Conservation (phyloP, 208 protist species). For the Trypanosoma lewisi region DNA sequence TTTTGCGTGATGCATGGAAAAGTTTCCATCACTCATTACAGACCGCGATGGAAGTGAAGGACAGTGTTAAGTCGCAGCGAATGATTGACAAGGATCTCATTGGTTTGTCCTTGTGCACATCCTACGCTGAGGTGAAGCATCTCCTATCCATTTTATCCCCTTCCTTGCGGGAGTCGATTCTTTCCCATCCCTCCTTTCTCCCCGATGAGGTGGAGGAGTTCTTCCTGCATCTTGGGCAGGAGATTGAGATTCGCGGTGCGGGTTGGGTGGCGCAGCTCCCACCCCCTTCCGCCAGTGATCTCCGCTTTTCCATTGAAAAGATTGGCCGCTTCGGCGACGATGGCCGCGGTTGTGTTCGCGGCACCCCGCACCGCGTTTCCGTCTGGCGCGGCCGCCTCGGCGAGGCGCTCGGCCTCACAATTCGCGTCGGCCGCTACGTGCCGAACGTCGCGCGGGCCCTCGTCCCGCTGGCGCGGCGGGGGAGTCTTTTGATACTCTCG, state of each 20-base stretch:
- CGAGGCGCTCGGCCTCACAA: constrained; percentile 80
- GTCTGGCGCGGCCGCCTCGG: constrained; percentile 68
- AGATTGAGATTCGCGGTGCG: constrained; percentile 69
- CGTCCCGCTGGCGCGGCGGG: constrained; percentile 41
- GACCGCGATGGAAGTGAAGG: constrained; percentile 14
- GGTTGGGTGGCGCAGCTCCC: constrained; percentile 55
- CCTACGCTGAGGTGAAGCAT: constrained; percentile 65
- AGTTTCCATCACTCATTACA: constrained; percentile 33
- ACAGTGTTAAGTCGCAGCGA: constrained; percentile 31
- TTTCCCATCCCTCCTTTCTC: constrained; percentile 40
- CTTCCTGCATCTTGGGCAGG: constrained; percentile 74
- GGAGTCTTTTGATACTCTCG: constrained; percentile 89
- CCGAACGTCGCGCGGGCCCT: constrained; percentile 62
- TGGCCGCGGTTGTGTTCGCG: constrained; percentile 64
- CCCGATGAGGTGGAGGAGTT: constrained; percentile 65
- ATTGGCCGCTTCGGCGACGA: constrained; percentile 75
- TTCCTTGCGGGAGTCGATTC: constrained; percentile 39
- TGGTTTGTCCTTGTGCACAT: constrained; percentile 54
- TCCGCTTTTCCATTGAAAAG: constrained; percentile 46
- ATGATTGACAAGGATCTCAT: constrained; percentile 54
- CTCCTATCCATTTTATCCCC: constrained; percentile 62
- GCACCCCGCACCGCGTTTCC: constrained; percentile 76
- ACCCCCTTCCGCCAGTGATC: constrained; percentile 45
- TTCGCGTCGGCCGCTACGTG: constrained; percentile 84
- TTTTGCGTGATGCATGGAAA: constrained; percentile 59